These are phyloP conservation scores for Aspergillus oerlinghausenensis DNA, from an alignment of 2,329 filamentous ascomycete genomes.

Conservation along the genomic window DNA sequence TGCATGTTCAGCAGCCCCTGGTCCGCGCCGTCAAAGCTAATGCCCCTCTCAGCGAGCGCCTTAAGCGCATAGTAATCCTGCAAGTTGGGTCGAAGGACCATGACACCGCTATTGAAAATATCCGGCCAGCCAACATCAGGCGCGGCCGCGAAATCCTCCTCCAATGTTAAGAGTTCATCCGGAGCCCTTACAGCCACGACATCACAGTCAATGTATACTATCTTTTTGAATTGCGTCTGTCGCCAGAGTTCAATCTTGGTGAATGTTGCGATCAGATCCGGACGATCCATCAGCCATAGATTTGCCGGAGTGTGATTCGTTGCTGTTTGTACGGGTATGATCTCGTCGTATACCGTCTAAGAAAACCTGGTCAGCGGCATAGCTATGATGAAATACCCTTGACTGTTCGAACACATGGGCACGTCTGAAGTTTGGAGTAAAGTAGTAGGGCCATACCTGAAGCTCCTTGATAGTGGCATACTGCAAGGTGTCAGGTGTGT, in stretches of 20 bases:
- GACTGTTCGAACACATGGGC: constrained; percentile 3
- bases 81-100: constrained; percentile 83
- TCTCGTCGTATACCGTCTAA: constrained; percentile 78
- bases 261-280: constrained; percentile 86
- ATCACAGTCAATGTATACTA: constrained; percentile 93
- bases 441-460: constrained; percentile 49
- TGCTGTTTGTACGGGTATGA: constrained; percentile 79
- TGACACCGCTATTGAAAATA: constrained; percentile 95
- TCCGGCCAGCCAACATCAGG: constrained; percentile 98
- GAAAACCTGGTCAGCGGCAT: constrained; percentile 19
- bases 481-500: constrained; percentile 76
- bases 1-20: constrained; percentile 95
- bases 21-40: constrained; percentile 95
- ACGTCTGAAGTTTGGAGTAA: background rate
- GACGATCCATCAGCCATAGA: constrained; percentile 84
- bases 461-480: constrained; percentile 72
- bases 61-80: constrained; percentile 81
- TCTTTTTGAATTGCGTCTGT: constrained; percentile 80
- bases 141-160: constrained; percentile 63
- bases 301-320: constrained; percentile 74
- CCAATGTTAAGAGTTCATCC: constrained; percentile 79
- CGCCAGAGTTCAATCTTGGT: constrained; percentile 96
- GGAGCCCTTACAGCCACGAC: constrained; percentile 85
- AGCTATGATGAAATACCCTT: background rate
- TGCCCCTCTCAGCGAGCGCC: constrained; percentile 77